Evolutionary conservation across 805 yeast species (phyloP).

Genomic region (Pichia thaimueangensis): DNA sequence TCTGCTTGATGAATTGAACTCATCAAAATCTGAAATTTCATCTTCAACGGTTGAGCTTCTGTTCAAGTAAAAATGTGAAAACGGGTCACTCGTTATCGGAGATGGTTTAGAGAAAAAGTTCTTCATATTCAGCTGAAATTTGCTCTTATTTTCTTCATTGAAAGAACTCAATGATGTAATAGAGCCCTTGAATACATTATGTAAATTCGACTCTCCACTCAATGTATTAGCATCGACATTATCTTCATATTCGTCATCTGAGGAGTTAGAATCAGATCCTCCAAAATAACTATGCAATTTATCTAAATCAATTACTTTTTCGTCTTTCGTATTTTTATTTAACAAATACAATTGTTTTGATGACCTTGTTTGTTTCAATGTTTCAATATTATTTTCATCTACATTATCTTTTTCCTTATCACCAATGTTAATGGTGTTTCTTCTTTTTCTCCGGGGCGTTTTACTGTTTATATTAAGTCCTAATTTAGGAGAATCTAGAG

Average conservation of each 20-base stretch:
- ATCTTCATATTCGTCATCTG: slow-evolving; percentile 8
- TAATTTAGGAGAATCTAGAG: slow-evolving; percentile 1
- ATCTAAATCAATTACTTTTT: slow-evolving; percentile 23
- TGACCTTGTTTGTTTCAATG: slow-evolving; percentile 24
- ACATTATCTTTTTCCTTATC: slow-evolving; percentile 7
- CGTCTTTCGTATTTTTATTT: slow-evolving; percentile 18
- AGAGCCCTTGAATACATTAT: slow-evolving; percentile 11
- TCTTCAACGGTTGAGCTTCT: slow-evolving; percentile 1
- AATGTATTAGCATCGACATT: neutral
- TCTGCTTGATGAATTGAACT: slow-evolving; percentile 2
- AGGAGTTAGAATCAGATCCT: slow-evolving; percentile 14
- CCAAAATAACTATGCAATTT: slow-evolving; percentile 29
- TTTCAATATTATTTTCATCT: slow-evolving; percentile 12
- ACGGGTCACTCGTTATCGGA: slow-evolving; percentile 11
- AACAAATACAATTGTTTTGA: slow-evolving; percentile 25
- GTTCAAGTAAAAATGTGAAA: slow-evolving; percentile 14
- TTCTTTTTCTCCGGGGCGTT: slow-evolving; percentile 10
- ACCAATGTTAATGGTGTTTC: slow-evolving; percentile 27
- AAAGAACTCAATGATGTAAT: slow-evolving; percentile 17
- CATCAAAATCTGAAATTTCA: slow-evolving; percentile 4
- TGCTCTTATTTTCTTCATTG: slow-evolving; percentile 15
- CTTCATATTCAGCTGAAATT: slow-evolving; percentile 13
- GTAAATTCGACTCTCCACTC: too few relatives aligned
- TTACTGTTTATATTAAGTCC: neutral
- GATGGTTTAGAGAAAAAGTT: slow-evolving; percentile 11